phyloP scores from a whole-genome alignment of 306 rosid genomes.

The Rosa multiflora region DNA sequence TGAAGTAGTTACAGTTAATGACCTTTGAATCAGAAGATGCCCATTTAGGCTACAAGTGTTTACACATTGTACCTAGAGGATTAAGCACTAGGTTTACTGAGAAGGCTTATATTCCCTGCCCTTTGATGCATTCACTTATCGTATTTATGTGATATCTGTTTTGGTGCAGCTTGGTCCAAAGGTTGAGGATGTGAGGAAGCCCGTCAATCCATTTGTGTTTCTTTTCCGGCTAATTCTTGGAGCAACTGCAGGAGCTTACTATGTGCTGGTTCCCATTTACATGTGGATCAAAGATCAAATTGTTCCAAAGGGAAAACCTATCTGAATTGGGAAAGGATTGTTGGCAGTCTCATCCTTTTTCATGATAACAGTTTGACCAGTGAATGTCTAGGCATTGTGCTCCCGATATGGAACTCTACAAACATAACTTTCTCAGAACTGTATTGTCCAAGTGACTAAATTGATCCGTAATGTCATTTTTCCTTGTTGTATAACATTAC shows the following conservation, averaged over 20 bases:
- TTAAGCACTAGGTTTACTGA: neutral
- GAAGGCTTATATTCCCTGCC: neutral
- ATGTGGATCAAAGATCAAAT: slow-evolving; percentile 83
- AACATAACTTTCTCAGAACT: neutral
- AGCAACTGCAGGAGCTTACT: slow-evolving; percentile 70
- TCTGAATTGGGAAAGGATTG: slow-evolving; percentile 32
- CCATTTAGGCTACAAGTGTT: neutral
- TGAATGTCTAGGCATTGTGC: neutral
- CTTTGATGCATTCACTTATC: neutral
- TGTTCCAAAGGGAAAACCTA: slow-evolving; percentile 70
- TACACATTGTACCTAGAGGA: neutral
- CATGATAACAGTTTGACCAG: neutral
- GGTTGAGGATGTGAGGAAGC: slow-evolving; percentile 70
- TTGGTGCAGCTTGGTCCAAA: slow-evolving; percentile 83
- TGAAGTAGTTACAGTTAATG: neutral
- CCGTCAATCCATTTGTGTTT: slow-evolving; percentile 51
- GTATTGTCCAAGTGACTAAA: slow-evolving; percentile 7
- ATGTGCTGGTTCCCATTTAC: slow-evolving; percentile 66
- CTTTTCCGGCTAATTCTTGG: slow-evolving; percentile 60
- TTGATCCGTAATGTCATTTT: slow-evolving; percentile 2
- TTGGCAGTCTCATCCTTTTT: neutral
- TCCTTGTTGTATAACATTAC: neutral
- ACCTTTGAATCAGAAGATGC: slow-evolving; percentile 1
- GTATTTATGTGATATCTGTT: slow-evolving; percentile 4
- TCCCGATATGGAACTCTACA: neutral